These are phyloP conservation scores for Metschnikowia cubensis DNA, from an alignment of 805 yeast genomes.

Conservation along the genomic window DNA sequence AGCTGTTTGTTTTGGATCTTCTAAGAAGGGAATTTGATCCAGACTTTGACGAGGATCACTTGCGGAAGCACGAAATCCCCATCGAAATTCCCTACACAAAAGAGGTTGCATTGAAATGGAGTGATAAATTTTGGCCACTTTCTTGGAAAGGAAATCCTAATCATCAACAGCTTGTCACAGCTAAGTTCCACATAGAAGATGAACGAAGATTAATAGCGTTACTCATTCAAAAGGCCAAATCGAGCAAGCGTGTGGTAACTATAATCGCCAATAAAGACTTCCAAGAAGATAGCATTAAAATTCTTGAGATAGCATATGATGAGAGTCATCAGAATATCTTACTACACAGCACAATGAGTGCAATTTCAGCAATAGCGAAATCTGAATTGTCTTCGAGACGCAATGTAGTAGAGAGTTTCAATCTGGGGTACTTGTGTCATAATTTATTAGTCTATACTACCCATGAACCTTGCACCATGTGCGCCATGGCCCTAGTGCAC, in stretches of 20 bases:
- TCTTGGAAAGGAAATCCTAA: slow-evolving; percentile 92
- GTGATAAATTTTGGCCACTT: slow-evolving; percentile 73
- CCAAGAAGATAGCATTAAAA: slow-evolving; percentile 19
- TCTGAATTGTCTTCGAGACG: slow-evolving; percentile 43
- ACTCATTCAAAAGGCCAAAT: slow-evolving; percentile 10
- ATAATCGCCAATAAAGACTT: slow-evolving; percentile 58
- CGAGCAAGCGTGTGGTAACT: slow-evolving; percentile 40
- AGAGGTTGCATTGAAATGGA: slow-evolving; percentile 65
- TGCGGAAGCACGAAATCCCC: slow-evolving; percentile 44
- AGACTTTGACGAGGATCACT: slow-evolving; percentile 9
- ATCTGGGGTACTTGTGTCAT: slow-evolving; percentile 61
- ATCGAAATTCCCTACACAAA: slow-evolving; percentile 62
- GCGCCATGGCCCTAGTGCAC: slow-evolving; percentile 92
- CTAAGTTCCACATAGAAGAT: slow-evolving; percentile 43
- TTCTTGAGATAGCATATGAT: slow-evolving; percentile 39
- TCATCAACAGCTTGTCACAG: slow-evolving; percentile 60
- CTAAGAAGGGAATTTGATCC: slow-evolving; percentile 8
- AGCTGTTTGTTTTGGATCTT: slow-evolving; percentile 24
- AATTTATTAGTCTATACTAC: slow-evolving; percentile 78
- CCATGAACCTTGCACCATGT: slow-evolving; percentile 96
- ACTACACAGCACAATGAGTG: slow-evolving; percentile 71
- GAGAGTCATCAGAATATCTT: slow-evolving; percentile 47
- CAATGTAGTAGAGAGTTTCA: slow-evolving; percentile 6
- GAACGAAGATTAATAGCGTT: slow-evolving; percentile 30
- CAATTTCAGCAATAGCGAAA: slow-evolving; percentile 61